phyloP scores from a whole-genome alignment of 306 rosid genomes.

The Cicer cuneatum region DNA sequence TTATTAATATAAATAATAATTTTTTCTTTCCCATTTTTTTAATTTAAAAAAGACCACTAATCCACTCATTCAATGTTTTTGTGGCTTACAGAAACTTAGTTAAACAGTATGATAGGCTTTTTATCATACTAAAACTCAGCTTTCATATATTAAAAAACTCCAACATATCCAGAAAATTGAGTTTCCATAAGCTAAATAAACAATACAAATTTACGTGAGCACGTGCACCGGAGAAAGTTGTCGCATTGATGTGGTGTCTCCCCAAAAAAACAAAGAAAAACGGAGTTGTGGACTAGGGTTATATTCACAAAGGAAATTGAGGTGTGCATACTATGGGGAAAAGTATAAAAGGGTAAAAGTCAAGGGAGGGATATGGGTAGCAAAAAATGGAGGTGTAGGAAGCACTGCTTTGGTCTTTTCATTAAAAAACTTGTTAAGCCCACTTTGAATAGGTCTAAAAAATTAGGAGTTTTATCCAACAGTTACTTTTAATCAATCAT shows the following conservation, averaged over 20 bases:
- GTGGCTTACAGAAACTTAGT: too few species aligned
- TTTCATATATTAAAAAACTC: too few species aligned
- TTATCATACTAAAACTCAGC: too few species aligned
- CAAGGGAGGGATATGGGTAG: background rate
- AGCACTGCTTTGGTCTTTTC: background rate
- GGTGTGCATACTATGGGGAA: background rate
- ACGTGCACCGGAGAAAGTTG: background rate
- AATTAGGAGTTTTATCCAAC: too few species aligned
- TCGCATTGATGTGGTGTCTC: background rate
- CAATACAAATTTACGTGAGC: background rate
- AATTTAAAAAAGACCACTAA: too few species aligned
- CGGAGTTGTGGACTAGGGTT: background rate
- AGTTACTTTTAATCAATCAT: too few species aligned
- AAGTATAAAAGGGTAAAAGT: background rate
- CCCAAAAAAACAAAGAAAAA: background rate
- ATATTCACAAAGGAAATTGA: background rate
- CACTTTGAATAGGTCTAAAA: background rate
- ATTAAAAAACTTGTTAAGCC: background rate
- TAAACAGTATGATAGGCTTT: too few species aligned
- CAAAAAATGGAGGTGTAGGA: background rate
- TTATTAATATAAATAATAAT: too few species aligned
- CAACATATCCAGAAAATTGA: too few species aligned
- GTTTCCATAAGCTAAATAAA: too few species aligned
- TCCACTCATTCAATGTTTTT: too few species aligned
- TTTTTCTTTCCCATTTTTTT: too few species aligned